These are phyloP conservation scores for Ogataea zsoltii DNA, from an alignment of 805 yeast genomes.

Conservation along the genomic window DNA sequence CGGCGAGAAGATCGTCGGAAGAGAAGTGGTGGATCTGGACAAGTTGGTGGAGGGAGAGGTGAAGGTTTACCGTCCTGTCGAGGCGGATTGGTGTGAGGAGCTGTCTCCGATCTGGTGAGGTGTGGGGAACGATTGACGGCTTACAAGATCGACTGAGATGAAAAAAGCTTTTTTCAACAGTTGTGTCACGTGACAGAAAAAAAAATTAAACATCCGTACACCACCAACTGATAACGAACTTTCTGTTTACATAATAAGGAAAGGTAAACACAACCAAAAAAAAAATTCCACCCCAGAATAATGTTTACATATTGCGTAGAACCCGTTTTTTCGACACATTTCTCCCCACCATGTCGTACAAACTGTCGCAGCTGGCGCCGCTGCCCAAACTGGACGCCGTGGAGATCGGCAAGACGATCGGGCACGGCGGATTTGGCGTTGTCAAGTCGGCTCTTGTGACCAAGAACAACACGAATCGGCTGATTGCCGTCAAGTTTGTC, in stretches of 20 bases:
- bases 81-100: slow-evolving; percentile 44
- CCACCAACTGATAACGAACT: slow-evolving; percentile 1
- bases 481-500: slow-evolving; percentile 61
- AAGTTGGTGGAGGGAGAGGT: slow-evolving; percentile 45
- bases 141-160: too few relatives aligned
- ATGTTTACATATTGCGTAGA: neutral
- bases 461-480: slow-evolving; percentile 35
- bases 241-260: neutral
- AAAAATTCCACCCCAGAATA: slow-evolving; percentile 2
- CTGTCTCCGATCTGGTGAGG: slow-evolving; percentile 26
- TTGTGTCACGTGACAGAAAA: too few relatives aligned
- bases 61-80: slow-evolving; percentile 49
- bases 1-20: slow-evolving; percentile 41
- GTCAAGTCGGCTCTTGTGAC: slow-evolving; percentile 50
- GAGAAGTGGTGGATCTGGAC: slow-evolving; percentile 40
- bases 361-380: slow-evolving; percentile 47
- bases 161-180: too few relatives aligned
- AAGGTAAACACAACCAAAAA: slow-evolving; percentile 4
- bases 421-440: slow-evolving; percentile 69
- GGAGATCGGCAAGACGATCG: slow-evolving; percentile 52
- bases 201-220: too few relatives aligned
- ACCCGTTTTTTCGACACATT: neutral
- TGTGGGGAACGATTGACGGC: too few relatives aligned
- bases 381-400: slow-evolving; percentile 51
- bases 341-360: slow-evolving; percentile 32